phyloP scores from a whole-genome alignment of 306 rosid genomes.

The Amphicarpaea edgeworthii region DNA sequence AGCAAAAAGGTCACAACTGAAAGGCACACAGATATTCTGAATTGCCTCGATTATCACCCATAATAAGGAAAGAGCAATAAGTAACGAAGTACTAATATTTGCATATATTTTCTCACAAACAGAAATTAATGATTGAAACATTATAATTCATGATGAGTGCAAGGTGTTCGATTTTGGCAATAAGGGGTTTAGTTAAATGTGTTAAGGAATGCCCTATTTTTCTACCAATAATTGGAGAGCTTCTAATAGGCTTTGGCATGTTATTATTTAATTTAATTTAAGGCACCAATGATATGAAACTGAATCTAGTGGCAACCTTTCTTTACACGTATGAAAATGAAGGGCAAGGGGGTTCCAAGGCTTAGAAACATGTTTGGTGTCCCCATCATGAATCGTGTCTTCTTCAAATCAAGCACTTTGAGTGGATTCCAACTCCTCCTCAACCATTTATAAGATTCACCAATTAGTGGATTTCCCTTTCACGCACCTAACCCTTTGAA shows the following conservation, averaged over 20 bases:
- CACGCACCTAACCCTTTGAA: slow-evolving; percentile 75
- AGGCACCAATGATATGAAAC: slow-evolving; percentile 60
- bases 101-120: neutral
- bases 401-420: slow-evolving; percentile 65
- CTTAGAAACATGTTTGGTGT: slow-evolving; percentile 59
- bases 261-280: slow-evolving; percentile 48
- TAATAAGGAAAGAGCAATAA: neutral
- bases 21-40: slow-evolving; percentile 23
- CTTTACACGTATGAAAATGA: slow-evolving; percentile 72
- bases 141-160: slow-evolving; percentile 41
- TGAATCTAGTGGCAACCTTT: slow-evolving; percentile 57
- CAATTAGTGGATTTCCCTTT: slow-evolving; percentile 88
- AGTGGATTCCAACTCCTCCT: slow-evolving; percentile 99
- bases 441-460: slow-evolving; percentile 68
- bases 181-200: slow-evolving; percentile 28
- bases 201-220: slow-evolving; percentile 38
- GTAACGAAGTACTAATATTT: neutral
- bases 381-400: slow-evolving; percentile 61
- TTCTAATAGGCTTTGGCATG: slow-evolving; percentile 35
- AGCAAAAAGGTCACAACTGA: slow-evolving; percentile 41
- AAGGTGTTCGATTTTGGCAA: slow-evolving; percentile 42
- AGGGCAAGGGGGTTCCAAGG: slow-evolving; percentile 44
- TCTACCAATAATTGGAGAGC: slow-evolving; percentile 64
- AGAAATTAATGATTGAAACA: slow-evolving; percentile 20
- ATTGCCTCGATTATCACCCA: slow-evolving; percentile 5